Conservation (phyloP, 140 eudicot genomes). For the Bidens hawaiensis region DNA sequence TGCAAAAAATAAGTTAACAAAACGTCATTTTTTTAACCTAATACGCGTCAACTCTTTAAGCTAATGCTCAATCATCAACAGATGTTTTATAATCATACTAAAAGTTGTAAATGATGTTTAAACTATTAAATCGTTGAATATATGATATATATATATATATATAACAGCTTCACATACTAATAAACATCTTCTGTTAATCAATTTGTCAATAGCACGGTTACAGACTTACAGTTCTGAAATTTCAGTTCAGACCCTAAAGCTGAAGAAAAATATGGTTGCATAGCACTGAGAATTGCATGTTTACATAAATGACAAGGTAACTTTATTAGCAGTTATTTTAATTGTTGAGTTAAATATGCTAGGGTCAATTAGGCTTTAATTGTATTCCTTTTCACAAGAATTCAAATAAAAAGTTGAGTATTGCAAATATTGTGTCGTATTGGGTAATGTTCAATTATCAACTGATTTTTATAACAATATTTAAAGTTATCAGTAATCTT, state of each 20-base stretch:
- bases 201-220: not conserved
- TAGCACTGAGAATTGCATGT: not conserved
- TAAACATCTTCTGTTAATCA: not conserved
- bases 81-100: not conserved
- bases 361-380: not conserved
- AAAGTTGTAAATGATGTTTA: not conserved
- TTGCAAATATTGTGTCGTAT: not conserved
- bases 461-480: not conserved
- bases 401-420: not conserved
- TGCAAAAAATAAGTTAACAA: slow-evolving; percentile 44
- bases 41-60: too few relatives aligned
- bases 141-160: not conserved
- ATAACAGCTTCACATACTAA: not conserved
- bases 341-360: not conserved
- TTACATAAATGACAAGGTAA: not conserved
- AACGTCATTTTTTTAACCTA: too few relatives aligned
- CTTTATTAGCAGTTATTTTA: not conserved
- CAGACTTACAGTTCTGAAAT: not conserved
- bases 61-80: not conserved
- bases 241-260: not conserved
- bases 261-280: not conserved
- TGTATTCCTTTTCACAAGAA: not conserved
- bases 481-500: not conserved
- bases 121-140: not conserved
- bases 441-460: not conserved